Evolutionary conservation across 75 land plant genomes (phyloP), one percentile per base, ranked within the genome.

Genomic region (Ceratopteris richardii): DNA sequence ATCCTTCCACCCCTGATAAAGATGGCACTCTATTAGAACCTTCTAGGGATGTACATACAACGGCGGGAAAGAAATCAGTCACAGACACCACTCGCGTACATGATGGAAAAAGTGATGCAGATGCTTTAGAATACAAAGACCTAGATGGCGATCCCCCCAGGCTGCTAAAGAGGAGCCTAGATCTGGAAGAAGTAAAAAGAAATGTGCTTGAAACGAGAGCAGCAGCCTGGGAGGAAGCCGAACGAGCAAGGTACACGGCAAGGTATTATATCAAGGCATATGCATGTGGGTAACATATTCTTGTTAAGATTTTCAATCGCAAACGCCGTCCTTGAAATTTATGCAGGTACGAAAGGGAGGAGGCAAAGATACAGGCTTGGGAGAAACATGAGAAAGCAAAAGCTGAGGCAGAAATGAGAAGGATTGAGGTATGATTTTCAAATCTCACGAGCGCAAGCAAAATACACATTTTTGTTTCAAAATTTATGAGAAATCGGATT

Each of bases 331-430:
- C n/a, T n/a, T n/a, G n/a, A n/a, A n/a, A n/a, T n/a, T 31, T 51
- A 12, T 22, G 18, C 78, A 88, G 88, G 61, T 66, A 60, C 51
- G 79, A 70, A 60, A 67, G 92, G 70, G 97, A 91, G 63, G 97
- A 84, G 52, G 83, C 88, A n/a, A 91, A 80, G 72, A 91, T 91
- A 39, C 79, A 77, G 20, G 97, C 97, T 4, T 91, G 97, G 97
- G 92, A 91, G 60, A 91, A 87, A 48, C 73, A 87, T 67, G 94
- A 87, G 66, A 91, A 87, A 61, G 92, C 97, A 56, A 91, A 91
- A 69, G 97, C 92, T 52, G 97, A 91, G 73, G 92, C 97, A 11
- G 88, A 74, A 36, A 80, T 91, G 56, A 42, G 81, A 33, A 83
- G 81, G 61, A 76, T 91, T 30, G 97, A 91, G 93, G 97, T 91